Evolutionary conservation across 305 asterid species (phyloP), one percentile per base, ranked within the genome.

Genomic region (Vinca major): DNA sequence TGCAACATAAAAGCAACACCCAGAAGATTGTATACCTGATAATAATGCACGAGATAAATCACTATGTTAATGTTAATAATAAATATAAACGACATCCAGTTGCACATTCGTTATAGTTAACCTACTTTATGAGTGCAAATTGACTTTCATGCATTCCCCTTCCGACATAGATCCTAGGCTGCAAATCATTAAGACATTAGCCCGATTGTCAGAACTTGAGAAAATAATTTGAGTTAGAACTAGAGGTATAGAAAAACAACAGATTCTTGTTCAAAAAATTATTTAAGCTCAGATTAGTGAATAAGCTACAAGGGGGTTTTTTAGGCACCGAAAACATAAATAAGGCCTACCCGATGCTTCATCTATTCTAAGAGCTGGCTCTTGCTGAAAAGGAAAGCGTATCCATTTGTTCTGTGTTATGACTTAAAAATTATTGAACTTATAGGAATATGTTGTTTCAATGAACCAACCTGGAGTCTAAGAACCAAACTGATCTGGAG

Each of bases 101-200:
- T 71, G 60, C 13, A 75, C 56, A 72, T 66, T 78, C 69, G 40
- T 79, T 65, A 37, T 66, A 68, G 47, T 39, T 72, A 67, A 73
- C 92, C 66, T 83, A 91, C 99, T 86, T 94, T 81, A 94, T 82
- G 50, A 94, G 99, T 54, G 99, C 82, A 77, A 85, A 85, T 71
- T 89, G 97, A 63, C 98, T 94, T 79, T 94, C 99, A 36, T 94
- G 99, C 99, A 94, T 94, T 81, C 99, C 99, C 78, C 99, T 88
- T 68, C 99, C 99, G 45, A 94, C 94, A 52, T 94, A 94, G 79
- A 94, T 88, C 75, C 97, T 83, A 52, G 95, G 95, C 99, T 94
- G 92, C 80, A 84, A 66, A n/a, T 41, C 70, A 68, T 43, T 48
- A 61, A 62, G 67, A 37, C 33, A 55, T 39, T 8, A 26, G 17